phyloP scores from a whole-genome alignment of 202 grass and related monocot species.

The Zoysia matrella region DNA sequence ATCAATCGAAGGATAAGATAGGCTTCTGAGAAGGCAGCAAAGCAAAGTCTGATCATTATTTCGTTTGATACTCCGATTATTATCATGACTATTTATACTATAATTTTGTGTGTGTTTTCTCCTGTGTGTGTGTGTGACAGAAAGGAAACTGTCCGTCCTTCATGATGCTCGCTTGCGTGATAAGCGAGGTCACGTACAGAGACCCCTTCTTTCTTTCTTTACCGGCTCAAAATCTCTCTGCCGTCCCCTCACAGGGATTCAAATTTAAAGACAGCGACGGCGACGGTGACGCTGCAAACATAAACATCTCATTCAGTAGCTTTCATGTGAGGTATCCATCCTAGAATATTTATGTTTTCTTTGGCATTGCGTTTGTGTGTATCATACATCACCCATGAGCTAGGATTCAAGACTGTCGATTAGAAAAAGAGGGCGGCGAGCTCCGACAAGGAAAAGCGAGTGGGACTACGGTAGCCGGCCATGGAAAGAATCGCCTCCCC shows the following conservation, averaged over 20 bases:
- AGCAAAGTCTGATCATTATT: conserved; percentile 24
- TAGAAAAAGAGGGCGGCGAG: not conserved
- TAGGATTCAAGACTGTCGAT: conserved; percentile 5
- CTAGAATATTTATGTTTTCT: not conserved
- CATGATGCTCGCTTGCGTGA: conserved; percentile 59
- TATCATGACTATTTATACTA: not conserved
- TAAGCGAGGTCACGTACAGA: conserved; percentile 41
- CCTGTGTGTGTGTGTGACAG: not conserved
- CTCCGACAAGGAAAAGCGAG: conserved; percentile 38
- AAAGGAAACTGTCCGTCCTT: conserved; percentile 19
- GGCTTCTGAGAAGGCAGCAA: conserved; percentile 34
- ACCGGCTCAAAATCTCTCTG: conserved; percentile 18
- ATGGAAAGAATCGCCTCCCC: conserved; percentile 50
- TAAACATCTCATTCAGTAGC: conserved; percentile 46
- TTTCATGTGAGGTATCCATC: conserved; percentile 30
- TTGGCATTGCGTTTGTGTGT: not conserved
- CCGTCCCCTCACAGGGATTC: conserved; percentile 23
- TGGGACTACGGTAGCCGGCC: conserved; percentile 42
- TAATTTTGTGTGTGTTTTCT: not conserved
- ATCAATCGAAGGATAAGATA: conserved; percentile 20
- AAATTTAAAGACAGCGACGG: conserved; percentile 27
- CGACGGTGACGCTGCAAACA: conserved; percentile 39
- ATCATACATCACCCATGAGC: conserved; percentile 42
- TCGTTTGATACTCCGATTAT: conserved; percentile 14
- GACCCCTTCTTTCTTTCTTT: conserved; percentile 33